A percentile compares a stretch with the other conserved stretches of the same genome.
phyloP scores from a whole-genome alignment of 2,329 filamentous ascomycete genomes.

The Tolypocladium album region DNA sequence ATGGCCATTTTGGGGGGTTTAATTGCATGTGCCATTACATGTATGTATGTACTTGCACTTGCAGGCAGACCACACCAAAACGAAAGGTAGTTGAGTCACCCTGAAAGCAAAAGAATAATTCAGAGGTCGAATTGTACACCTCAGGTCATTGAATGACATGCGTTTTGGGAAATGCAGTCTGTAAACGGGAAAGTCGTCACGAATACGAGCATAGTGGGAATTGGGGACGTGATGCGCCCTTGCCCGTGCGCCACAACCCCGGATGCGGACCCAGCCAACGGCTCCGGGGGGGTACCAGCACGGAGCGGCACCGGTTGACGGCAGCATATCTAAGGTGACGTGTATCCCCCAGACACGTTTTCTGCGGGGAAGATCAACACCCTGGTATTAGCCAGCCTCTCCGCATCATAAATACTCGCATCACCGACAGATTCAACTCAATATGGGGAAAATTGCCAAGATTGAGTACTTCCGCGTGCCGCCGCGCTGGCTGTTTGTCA shows the following conservation, averaged over 20 bases:
- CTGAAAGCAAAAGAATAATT: neutral
- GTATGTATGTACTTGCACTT: too few species aligned
- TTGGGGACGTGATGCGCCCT: neutral
- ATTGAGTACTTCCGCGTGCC: conserved; percentile 68
- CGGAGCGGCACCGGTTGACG: neutral
- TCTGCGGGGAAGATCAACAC: too few species aligned
- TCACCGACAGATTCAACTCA: neutral
- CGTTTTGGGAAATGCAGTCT: neutral
- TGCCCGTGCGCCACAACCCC: neutral
- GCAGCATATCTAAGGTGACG: neutral
- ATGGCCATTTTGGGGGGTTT: neutral
- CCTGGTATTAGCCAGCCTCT: neutral
- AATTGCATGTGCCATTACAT: too few species aligned
- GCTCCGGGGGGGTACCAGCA: neutral
- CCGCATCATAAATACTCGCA: neutral
- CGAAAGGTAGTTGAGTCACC: neutral
- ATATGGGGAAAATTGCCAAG: conserved; percentile 20
- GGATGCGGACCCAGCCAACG: neutral
- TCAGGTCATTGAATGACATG: neutral
- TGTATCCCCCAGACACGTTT: too few species aligned
- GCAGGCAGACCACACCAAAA: neutral
- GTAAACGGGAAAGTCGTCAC: too few species aligned
- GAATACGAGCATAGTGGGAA: too few species aligned
- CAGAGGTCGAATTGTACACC: neutral
- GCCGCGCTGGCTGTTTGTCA: conserved; percentile 69